Conservation (phyloP, 2,329 filamentous ascomycete genomes). For the Mycogone perniciosa region DNA sequence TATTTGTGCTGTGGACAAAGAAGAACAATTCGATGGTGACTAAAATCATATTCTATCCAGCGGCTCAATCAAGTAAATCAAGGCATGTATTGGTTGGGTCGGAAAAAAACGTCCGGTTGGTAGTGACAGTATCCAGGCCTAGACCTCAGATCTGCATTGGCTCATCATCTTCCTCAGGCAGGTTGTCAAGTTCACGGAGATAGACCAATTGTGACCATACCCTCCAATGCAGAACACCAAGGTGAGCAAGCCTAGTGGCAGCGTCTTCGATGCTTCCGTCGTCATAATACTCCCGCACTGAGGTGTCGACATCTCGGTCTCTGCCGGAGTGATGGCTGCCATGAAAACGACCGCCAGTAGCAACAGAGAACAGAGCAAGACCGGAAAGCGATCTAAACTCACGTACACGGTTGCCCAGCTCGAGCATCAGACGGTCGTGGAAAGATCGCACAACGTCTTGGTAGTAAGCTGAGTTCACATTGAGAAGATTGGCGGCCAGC, state of each 20-base stretch:
- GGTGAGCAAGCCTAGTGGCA: constrained; percentile 71
- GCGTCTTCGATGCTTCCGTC: constrained; percentile 58
- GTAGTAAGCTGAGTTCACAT: constrained; percentile 39
- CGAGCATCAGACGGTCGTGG: constrained; percentile 41
- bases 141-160: constrained; percentile 16
- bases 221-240: constrained; percentile 82
- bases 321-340: constrained; percentile 32
- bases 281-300: constrained; percentile 39
- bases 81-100: too few species aligned
- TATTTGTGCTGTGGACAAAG: too few species aligned
- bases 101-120: too few species aligned
- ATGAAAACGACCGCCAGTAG: constrained; percentile 44
- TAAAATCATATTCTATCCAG: too few species aligned
- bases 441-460: constrained; percentile 44
- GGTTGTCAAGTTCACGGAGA: constrained; percentile 33
- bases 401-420: constrained; percentile 43
- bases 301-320: constrained; percentile 28
- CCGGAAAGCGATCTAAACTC: constrained; percentile 48
- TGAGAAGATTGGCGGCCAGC: constrained; percentile 38
- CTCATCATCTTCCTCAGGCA: constrained; percentile 24
- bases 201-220: constrained; percentile 80
- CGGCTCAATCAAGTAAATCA: too few species aligned
- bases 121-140: too few species aligned
- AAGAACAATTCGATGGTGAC: too few species aligned
- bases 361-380: constrained; percentile 48